These are phyloP conservation scores for Chondrus crispus DNA, from an alignment of 23 red algal species.

Conservation along the genomic window DNA sequence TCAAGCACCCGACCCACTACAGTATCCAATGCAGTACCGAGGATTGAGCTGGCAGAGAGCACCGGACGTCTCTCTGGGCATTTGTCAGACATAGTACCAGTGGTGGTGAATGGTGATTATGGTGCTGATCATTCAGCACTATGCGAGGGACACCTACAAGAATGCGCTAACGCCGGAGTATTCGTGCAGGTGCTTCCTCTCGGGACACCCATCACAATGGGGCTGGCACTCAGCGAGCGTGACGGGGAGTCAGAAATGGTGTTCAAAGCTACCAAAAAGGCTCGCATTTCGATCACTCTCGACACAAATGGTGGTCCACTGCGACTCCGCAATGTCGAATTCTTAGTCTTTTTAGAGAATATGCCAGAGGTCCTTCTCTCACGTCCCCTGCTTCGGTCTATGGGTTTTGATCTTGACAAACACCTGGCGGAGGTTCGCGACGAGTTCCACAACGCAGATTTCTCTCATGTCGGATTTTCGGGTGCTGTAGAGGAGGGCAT, in stretches of 20 bases:
- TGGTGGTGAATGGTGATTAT: neutral
- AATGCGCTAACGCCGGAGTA: neutral
- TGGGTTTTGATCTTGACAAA: neutral
- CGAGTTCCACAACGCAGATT: neutral
- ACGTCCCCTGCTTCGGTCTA: neutral
- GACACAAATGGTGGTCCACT: neutral
- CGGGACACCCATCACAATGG: neutral
- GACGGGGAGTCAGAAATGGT: neutral
- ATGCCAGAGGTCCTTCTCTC: neutral
- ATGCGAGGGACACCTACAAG: neutral
- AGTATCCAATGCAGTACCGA: too few species aligned
- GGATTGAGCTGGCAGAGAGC: too few species aligned
- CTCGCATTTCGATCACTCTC: neutral
- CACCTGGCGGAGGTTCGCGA: neutral
- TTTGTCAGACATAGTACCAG: too few species aligned
- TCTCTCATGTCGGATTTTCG: neutral
- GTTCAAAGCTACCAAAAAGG: neutral
- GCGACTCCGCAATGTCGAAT: neutral
- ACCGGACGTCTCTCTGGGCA: too few species aligned
- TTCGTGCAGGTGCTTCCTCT: neutral
- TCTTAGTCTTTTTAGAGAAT: neutral
- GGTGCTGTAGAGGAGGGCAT: too few species aligned
- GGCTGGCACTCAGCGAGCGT: neutral
- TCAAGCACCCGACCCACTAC: too few species aligned
- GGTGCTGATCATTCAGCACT: neutral